These are phyloP conservation scores for Amaranthus tricolor DNA, from an alignment of 179 eudicot genomes.

Conservation along the genomic window DNA sequence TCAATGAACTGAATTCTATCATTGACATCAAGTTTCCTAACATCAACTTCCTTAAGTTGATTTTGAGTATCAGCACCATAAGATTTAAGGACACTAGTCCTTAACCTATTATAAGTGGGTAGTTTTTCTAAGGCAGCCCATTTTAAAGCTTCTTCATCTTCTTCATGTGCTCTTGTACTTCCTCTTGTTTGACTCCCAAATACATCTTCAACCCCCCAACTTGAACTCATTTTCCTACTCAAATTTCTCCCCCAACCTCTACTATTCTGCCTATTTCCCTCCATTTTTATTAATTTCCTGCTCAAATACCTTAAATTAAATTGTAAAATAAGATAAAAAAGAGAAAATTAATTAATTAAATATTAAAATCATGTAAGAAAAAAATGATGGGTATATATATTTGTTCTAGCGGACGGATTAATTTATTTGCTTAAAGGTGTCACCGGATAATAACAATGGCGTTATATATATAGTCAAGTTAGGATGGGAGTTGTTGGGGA, in stretches of 20 bases:
- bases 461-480: conserved; percentile 24
- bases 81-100: conserved; percentile 40
- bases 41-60: conserved; percentile 41
- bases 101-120: conserved; percentile 42
- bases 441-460: not conserved
- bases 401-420: not conserved
- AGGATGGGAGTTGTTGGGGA: conserved; percentile 35
- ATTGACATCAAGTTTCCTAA: conserved; percentile 39
- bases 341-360: not conserved
- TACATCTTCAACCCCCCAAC: conserved; percentile 38
- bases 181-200: conserved; percentile 30
- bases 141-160: conserved; percentile 50
- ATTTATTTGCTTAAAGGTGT: conserved; percentile 1
- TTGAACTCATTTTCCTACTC: conserved; percentile 24
- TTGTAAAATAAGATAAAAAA: not conserved
- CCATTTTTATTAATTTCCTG: conserved; percentile 2
- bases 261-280: conserved; percentile 14
- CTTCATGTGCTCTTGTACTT: conserved; percentile 33
- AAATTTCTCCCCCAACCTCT: conserved; percentile 33
- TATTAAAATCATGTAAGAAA: not conserved
- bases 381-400: not conserved
- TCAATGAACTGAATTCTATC: conserved; percentile 40
- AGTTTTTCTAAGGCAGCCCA: conserved; percentile 55
- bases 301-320: conserved; percentile 7
- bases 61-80: conserved; percentile 23